Percentiles rank a stretch among this genome's conserved stretches.
Evolutionary conservation across 441 rosid genomes (phyloP).

Genomic region (Populus hybrid): DNA sequence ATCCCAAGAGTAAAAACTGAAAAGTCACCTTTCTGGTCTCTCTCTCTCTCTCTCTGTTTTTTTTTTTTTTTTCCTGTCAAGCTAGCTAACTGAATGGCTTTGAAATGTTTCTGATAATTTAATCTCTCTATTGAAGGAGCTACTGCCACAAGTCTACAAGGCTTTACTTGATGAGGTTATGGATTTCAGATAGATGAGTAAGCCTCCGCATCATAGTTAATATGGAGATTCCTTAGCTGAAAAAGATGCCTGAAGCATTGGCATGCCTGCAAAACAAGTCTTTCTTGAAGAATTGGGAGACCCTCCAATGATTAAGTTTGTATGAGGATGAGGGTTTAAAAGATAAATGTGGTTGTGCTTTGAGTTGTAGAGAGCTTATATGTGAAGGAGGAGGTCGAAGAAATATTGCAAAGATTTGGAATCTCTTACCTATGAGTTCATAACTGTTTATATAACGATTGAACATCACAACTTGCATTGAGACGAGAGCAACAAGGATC

Average conservation of each 20-base stretch:
- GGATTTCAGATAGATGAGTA: too few relatives aligned
- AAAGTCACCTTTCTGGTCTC: not conserved
- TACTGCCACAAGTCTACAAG: too few relatives aligned
- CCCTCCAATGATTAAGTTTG: not conserved
- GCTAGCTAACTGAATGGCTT: not conserved
- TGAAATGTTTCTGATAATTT: not conserved
- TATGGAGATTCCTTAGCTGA: too few relatives aligned
- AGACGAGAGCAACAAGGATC: not conserved
- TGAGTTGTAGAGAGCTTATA: too few relatives aligned
- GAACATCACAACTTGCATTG: not conserved
- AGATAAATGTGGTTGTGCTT: not conserved
- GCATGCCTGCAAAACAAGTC: too few relatives aligned
- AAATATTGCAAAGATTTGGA: not conserved
- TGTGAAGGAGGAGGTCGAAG: not conserved
- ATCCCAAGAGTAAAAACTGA: not conserved
- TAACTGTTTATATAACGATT: not conserved
- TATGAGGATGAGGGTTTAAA: not conserved
- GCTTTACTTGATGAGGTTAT: too few relatives aligned
- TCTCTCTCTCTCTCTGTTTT: too few relatives aligned
- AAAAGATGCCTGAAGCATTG: too few relatives aligned
- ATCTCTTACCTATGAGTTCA: not conserved
- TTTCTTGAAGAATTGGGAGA: not conserved
- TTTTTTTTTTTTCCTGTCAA: too few relatives aligned
- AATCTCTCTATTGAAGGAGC: too few relatives aligned
- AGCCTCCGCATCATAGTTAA: too few relatives aligned